phyloP scores from a whole-genome alignment of 2,329 filamentous ascomycete species.

The Cladosporium oxysporum region DNA sequence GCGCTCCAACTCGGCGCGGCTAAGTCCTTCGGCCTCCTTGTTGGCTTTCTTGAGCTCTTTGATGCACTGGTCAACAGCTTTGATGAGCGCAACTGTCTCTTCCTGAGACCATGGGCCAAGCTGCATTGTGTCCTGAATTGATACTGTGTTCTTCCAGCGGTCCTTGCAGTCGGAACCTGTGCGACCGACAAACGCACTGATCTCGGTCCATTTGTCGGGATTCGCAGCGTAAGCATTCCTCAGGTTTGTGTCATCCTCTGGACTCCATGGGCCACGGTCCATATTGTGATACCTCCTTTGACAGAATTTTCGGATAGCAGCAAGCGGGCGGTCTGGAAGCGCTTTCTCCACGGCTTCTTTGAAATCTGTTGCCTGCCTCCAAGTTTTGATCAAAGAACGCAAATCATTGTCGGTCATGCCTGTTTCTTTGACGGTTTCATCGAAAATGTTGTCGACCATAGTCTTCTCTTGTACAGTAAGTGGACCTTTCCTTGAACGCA shows the following conservation, averaged over 20 bases:
- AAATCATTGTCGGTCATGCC: slow-evolving; percentile 27
- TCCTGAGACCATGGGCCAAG: slow-evolving; percentile 60
- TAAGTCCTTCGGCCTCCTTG: slow-evolving; percentile 37
- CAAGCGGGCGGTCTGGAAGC: slow-evolving; percentile 37
- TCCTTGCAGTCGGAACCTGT: slow-evolving; percentile 67
- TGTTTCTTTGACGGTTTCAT: slow-evolving; percentile 23
- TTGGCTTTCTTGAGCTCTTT: slow-evolving; percentile 47
- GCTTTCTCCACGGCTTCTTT: slow-evolving; percentile 31
- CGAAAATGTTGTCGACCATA: slow-evolving; percentile 31
- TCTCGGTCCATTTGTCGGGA: slow-evolving; percentile 61
- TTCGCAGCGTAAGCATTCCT: slow-evolving; percentile 49
- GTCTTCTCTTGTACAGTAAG: slow-evolving; percentile 30
- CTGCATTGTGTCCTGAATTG: slow-evolving; percentile 56
- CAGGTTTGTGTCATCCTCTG: slow-evolving; percentile 60
- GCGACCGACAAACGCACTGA: slow-evolving; percentile 64
- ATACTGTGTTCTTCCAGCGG: slow-evolving; percentile 68
- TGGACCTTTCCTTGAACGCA: slow-evolving; percentile 7
- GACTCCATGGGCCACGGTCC: slow-evolving; percentile 60
- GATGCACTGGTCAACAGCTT: slow-evolving; percentile 57
- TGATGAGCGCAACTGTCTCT: slow-evolving; percentile 53
- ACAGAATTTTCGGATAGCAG: slow-evolving; percentile 46
- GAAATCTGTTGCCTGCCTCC: slow-evolving; percentile 36
- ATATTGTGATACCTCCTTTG: slow-evolving; percentile 67
- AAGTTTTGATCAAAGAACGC: slow-evolving; percentile 27
- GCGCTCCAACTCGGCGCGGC: slow-evolving; percentile 50